Percentiles rank a stretch among this genome's conserved stretches.
Evolutionary conservation across 306 rosid species (phyloP).

Genomic region (Parietaria judaica): DNA sequence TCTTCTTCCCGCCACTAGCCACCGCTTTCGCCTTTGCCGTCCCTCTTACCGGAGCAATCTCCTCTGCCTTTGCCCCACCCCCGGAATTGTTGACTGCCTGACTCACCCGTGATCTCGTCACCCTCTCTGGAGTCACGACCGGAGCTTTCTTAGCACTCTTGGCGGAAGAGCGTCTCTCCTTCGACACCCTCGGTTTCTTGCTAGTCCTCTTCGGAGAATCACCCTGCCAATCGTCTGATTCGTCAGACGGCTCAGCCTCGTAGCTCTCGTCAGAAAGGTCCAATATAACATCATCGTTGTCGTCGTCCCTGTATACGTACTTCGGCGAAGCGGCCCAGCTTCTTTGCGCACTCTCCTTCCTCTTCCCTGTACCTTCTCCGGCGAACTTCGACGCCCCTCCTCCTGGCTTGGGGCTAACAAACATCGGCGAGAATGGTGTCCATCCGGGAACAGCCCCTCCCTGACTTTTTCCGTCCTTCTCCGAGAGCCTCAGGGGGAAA

Average conservation of each 20-base stretch:
- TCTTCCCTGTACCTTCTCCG: slow-evolving; percentile 5
- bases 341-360: slow-evolving; percentile 4
- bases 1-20: slow-evolving; percentile 34
- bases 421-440: slow-evolving; percentile 72
- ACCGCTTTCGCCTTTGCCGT: slow-evolving; percentile 15
- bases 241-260: slow-evolving; percentile 30
- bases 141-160: slow-evolving; percentile 25
- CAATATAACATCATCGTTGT: slow-evolving; percentile 37
- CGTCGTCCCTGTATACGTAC: slow-evolving; percentile 38
- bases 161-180: slow-evolving; percentile 10
- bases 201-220: slow-evolving; percentile 12
- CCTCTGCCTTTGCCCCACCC: slow-evolving; percentile 30
- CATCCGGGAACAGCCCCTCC: slow-evolving; percentile 30
- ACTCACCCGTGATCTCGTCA: slow-evolving; percentile 26
- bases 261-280: slow-evolving; percentile 46
- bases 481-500: slow-evolving; percentile 50
- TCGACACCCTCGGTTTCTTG: slow-evolving; percentile 19
- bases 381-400: not conserved
- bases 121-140: slow-evolving; percentile 20
- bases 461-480: slow-evolving; percentile 25
- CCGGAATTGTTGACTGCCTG: slow-evolving; percentile 24
- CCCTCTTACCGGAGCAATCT: not conserved
- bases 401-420: slow-evolving; percentile 45
- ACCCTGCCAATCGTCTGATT: slow-evolving; percentile 30
- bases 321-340: slow-evolving; percentile 24